These are phyloP conservation scores for Rhizopogon roseolus DNA, from an alignment of 768 basidiomycete genomes.

Conservation along the genomic window DNA sequence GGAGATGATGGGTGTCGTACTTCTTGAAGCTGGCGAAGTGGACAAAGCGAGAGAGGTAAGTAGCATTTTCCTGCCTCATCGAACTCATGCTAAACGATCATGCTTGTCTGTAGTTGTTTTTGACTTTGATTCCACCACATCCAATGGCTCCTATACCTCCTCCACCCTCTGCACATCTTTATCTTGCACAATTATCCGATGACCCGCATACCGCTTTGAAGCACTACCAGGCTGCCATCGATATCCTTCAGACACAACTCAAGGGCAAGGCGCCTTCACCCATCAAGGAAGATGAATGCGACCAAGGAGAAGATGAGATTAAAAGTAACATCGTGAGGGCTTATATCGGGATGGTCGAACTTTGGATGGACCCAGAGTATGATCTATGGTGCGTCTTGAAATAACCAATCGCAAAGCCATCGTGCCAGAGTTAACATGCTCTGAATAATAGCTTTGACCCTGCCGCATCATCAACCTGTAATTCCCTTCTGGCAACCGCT, in stretches of 20 bases:
- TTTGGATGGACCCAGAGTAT: conserved; percentile 91
- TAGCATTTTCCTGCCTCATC: conserved; percentile 6
- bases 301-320: conserved; percentile 50
- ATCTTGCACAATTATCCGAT: conserved; percentile 80
- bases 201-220: conserved; percentile 69
- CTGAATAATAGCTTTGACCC: conserved; percentile 63
- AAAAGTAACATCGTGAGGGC: conserved; percentile 71
- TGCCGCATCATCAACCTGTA: conserved; percentile 77
- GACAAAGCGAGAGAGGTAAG: conserved; percentile 66
- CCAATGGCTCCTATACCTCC: conserved; percentile 55
- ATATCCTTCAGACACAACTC: conserved; percentile 59
- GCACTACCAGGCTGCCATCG: conserved; percentile 79
- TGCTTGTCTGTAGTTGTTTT: conserved; percentile 48
- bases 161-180: conserved; percentile 76
- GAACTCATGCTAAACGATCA: not conserved
- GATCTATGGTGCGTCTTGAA: conserved; percentile 69
- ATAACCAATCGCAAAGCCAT: not conserved
- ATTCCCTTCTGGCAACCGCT: conserved; percentile 68
- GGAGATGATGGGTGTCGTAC: conserved; percentile 76
- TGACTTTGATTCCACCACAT: conserved; percentile 53
- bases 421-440: not conserved
- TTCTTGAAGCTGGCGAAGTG: conserved; percentile 76
- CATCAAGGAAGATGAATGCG: conserved; percentile 25
- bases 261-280: conserved; percentile 65
- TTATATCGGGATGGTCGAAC: conserved; percentile 85